A percentile compares a stretch with the other conserved stretches of the same genome.
phyloP scores from a whole-genome alignment of 306 rosid genomes.

The Inga laurina region DNA sequence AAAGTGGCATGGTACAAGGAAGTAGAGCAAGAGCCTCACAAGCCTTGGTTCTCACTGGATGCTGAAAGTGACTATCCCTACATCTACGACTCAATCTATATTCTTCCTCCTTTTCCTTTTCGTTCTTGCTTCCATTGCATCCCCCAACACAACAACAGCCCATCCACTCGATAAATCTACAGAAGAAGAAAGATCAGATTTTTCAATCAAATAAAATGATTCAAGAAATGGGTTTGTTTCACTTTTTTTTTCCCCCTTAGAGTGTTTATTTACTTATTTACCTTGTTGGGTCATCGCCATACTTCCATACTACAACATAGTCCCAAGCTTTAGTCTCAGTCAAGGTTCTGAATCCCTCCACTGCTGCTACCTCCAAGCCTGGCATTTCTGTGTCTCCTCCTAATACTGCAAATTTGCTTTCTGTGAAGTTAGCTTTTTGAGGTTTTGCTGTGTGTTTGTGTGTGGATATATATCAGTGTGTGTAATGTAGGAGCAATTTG shows the following conservation, averaged over 20 bases:
- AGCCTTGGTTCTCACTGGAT: slow-evolving; percentile 60
- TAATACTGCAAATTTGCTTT: slow-evolving; percentile 20
- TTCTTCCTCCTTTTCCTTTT: slow-evolving; percentile 45
- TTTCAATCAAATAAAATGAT: neutral
- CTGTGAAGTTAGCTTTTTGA: neutral
- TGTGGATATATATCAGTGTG: neutral
- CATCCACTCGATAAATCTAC: slow-evolving; percentile 71
- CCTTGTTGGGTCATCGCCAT: slow-evolving; percentile 70
- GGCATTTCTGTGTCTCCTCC: slow-evolving; percentile 33
- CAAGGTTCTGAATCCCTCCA: slow-evolving; percentile 66
- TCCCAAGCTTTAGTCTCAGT: slow-evolving; percentile 64
- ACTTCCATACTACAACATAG: slow-evolving; percentile 72
- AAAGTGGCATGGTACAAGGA: slow-evolving; percentile 62
- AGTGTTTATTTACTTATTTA: neutral
- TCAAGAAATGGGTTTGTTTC: neutral
- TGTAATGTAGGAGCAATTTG: slow-evolving; percentile 4
- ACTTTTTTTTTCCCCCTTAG: no score
- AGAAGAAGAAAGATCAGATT: neutral
- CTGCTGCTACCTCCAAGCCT: slow-evolving; percentile 21
- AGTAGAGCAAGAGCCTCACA: slow-evolving; percentile 69
- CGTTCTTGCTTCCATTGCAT: slow-evolving; percentile 26
- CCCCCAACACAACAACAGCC: slow-evolving; percentile 79
- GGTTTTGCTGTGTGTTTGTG: neutral
- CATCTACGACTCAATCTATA: slow-evolving; percentile 36
- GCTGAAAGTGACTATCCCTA: slow-evolving; percentile 57